Conservation (phyloP, 441 rosid species). For the Erodium moschatum region DNA sequence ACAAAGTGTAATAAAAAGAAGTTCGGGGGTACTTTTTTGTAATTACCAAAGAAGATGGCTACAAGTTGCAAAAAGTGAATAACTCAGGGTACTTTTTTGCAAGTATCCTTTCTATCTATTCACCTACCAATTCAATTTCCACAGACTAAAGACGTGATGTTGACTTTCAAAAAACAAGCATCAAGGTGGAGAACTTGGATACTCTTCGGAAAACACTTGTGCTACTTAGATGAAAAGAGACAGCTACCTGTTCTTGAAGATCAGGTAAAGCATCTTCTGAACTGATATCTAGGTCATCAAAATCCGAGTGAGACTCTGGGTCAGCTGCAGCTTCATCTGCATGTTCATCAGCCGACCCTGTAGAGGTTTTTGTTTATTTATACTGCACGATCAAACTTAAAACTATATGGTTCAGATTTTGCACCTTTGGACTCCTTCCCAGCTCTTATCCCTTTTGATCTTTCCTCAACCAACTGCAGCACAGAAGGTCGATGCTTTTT, state of each 20-base stretch:
- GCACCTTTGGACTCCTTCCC: slow-evolving; percentile 48
- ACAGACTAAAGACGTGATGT: not conserved
- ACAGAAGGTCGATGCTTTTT: slow-evolving; percentile 48
- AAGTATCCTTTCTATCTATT: not conserved
- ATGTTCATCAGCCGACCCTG: slow-evolving; percentile 21
- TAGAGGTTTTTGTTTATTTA: slow-evolving; percentile 25
- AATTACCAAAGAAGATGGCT: too few species aligned
- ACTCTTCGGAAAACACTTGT: not conserved
- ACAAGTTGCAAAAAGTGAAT: too few species aligned
- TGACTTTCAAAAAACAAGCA: slow-evolving; percentile 10
- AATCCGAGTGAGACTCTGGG: slow-evolving; percentile 23
- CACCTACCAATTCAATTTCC: not conserved
- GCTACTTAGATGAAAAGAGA: slow-evolving; percentile 20
- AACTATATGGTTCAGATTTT: slow-evolving; percentile 52
- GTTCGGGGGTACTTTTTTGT: too few species aligned
- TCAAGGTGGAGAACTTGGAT: not conserved
- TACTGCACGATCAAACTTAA: slow-evolving; percentile 36
- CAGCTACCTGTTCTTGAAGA: slow-evolving; percentile 59
- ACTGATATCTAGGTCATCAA: slow-evolving; percentile 33
- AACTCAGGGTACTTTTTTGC: too few species aligned
- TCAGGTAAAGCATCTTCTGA: slow-evolving; percentile 41
- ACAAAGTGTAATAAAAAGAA: too few species aligned
- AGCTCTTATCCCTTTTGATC: slow-evolving; percentile 36
- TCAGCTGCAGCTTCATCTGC: slow-evolving; percentile 26
- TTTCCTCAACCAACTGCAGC: slow-evolving; percentile 38